These are phyloP conservation scores for Penicillium italicum DNA, from an alignment of 2,329 filamentous ascomycete genomes.

Conservation along the genomic window DNA sequence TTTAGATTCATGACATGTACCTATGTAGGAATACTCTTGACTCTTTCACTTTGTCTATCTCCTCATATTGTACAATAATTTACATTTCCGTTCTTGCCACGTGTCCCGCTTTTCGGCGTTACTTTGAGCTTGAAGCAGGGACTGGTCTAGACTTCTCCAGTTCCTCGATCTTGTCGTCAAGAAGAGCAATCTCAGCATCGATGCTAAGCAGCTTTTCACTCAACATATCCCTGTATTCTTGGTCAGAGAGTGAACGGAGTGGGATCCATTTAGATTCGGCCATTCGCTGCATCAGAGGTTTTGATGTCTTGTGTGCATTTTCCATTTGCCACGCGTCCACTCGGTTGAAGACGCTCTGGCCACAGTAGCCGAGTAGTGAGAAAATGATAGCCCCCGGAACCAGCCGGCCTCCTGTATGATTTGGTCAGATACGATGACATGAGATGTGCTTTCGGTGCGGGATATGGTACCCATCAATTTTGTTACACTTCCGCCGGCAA, in stretches of 20 bases:
- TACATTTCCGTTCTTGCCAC: neutral
- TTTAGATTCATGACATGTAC: neutral
- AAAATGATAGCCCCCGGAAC: constrained; percentile 60
- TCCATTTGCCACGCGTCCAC: constrained; percentile 48
- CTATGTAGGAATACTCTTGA: neutral
- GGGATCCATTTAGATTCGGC: constrained; percentile 67
- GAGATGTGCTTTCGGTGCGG: neutral
- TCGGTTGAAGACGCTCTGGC: constrained; percentile 55
- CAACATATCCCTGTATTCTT: constrained; percentile 69
- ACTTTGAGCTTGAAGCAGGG: constrained; percentile 4
- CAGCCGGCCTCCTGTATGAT: constrained; percentile 52
- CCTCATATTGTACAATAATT: constrained; percentile 5
- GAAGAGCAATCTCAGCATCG: constrained; percentile 71
- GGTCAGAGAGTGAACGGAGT: constrained; percentile 65
- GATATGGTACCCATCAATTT: constrained; percentile 50
- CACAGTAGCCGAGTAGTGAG: constrained; percentile 54
- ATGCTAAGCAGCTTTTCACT: constrained; percentile 66
- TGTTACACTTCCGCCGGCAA: constrained; percentile 59
- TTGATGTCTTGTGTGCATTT: constrained; percentile 33
- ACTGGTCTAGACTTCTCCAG: constrained; percentile 37
- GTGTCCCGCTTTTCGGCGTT: neutral
- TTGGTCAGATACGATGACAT: constrained; percentile 5
- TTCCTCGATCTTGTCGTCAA: constrained; percentile 69
- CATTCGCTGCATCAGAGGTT: constrained; percentile 49
- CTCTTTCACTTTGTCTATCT: neutral